phyloP scores from a whole-genome alignment of 192 early-diverging fungal genomes.

The Coemansia sp. region DNA sequence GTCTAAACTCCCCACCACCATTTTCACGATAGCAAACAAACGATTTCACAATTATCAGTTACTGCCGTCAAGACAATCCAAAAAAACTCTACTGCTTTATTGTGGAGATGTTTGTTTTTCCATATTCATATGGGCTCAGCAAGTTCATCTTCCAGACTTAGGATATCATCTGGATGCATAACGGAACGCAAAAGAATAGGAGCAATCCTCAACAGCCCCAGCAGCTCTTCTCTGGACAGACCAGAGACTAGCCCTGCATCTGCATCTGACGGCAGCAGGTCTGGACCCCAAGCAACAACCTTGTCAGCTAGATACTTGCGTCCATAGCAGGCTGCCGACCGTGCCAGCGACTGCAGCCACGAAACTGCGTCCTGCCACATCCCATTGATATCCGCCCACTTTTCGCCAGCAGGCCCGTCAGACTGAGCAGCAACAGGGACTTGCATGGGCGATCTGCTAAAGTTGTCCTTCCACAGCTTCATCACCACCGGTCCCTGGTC shows the following conservation, averaged over 20 bases:
- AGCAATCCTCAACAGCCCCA: conserved; percentile 11
- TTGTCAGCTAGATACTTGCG: conserved; percentile 16
- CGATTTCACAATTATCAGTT: background rate
- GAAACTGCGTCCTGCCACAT: conserved; percentile 30
- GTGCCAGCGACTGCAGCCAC: conserved; percentile 28
- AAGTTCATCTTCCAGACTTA: conserved; percentile 22
- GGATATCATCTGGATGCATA: background rate
- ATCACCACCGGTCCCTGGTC: conserved; percentile 13
- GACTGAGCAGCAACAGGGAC: conserved; percentile 3
- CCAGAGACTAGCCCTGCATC: conserved; percentile 25
- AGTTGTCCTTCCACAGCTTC: conserved; percentile 27
- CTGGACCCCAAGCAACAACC: conserved; percentile 17
- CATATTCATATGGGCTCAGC: conserved; percentile 1
- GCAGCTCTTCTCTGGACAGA: conserved; percentile 22
- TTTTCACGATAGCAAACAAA: too few relatives aligned
- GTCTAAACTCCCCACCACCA: background rate
- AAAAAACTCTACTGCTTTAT: background rate
- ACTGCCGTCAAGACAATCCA: background rate
- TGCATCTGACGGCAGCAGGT: conserved; percentile 1
- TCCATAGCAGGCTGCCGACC: conserved; percentile 1
- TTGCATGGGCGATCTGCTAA: conserved; percentile 7
- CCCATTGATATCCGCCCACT: conserved; percentile 10
- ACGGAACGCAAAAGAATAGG: conserved; percentile 18
- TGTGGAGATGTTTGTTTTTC: background rate
- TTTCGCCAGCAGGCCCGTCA: conserved; percentile 1